These are phyloP conservation scores for Ceratocystis harringtonii DNA, from an alignment of 2,329 filamentous ascomycete species.

Conservation along the genomic window DNA sequence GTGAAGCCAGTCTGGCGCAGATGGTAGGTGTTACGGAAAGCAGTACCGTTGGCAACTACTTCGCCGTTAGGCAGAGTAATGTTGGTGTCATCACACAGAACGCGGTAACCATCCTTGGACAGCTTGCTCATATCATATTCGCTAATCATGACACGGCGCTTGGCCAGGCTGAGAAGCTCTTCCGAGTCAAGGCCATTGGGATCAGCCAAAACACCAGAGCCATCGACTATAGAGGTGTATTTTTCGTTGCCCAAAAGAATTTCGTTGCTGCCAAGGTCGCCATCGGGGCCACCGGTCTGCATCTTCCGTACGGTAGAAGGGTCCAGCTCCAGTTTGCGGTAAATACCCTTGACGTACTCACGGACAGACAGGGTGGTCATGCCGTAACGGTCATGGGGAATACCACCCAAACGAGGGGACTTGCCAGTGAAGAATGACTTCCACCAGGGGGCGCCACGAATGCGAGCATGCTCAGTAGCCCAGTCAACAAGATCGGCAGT, in stretches of 20 bases:
- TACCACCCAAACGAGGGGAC: slow-evolving; percentile 87
- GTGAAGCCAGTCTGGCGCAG: slow-evolving; percentile 62
- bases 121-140: slow-evolving; percentile 76
- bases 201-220: slow-evolving; percentile 85
- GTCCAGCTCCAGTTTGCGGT: slow-evolving; percentile 86
- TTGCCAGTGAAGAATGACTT: slow-evolving; percentile 99
- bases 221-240: slow-evolving; percentile 91
- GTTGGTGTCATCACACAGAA: slow-evolving; percentile 83
- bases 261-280: slow-evolving; percentile 93
- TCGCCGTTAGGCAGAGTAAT: slow-evolving; percentile 79
- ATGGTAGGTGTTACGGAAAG: slow-evolving; percentile 97
- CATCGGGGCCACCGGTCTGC: slow-evolving; percentile 94
- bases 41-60: slow-evolving; percentile 73
- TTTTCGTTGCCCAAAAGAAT: slow-evolving; percentile 92
- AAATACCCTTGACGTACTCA: slow-evolving; percentile 91
- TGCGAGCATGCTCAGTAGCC: slow-evolving; percentile 90
- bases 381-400: slow-evolving; percentile 88
- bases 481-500: slow-evolving; percentile 94
- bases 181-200: slow-evolving; percentile 73
- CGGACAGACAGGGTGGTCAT: slow-evolving; percentile 97
- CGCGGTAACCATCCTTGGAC: slow-evolving; percentile 74
- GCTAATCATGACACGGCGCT: slow-evolving; percentile 74
- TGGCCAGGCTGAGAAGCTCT: slow-evolving; percentile 73
- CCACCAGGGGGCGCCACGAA: slow-evolving; percentile 89
- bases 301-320: slow-evolving; percentile 76